Conservation (phyloP, 306 rosid genomes). For the Mucuna pruriens region DNA sequence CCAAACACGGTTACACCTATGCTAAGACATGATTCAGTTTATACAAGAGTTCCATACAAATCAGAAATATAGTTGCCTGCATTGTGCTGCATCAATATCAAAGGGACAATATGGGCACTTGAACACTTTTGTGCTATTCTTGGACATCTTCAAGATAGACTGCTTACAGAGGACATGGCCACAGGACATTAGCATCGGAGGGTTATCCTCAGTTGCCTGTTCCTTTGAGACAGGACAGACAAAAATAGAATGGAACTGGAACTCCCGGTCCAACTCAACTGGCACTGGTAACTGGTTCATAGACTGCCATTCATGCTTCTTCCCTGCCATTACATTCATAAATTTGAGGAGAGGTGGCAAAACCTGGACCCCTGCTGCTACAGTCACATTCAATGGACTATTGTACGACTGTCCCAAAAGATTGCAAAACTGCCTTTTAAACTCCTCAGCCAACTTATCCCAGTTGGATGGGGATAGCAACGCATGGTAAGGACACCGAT, state of each 20-base stretch:
- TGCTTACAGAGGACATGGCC: constrained; percentile 97
- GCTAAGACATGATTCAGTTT: constrained; percentile 49
- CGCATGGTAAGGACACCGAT: constrained; percentile 70
- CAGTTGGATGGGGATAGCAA: constrained; percentile 69
- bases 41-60: constrained; percentile 41
- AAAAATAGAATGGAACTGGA: constrained; percentile 93
- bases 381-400: constrained; percentile 78
- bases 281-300: constrained; percentile 86
- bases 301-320: constrained; percentile 90
- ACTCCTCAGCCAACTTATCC: constrained; percentile 71
- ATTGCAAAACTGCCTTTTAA: constrained; percentile 88
- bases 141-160: constrained; percentile 91
- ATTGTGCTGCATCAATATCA: constrained; percentile 64
- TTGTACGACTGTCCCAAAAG: constrained; percentile 77
- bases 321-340: constrained; percentile 85
- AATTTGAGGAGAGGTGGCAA: constrained; percentile 76
- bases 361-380: constrained; percentile 82
- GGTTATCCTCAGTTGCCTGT: constrained; percentile 84
- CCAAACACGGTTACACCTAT: constrained; percentile 42
- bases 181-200: constrained; percentile 89
- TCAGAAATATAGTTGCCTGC: constrained; percentile 71
- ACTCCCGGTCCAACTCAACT: constrained; percentile 73
- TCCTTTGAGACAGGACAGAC: constrained; percentile 98
- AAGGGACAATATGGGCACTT: constrained; percentile 90
- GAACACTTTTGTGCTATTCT: constrained; percentile 73